Base-by-base conservation (phyloP, 2,329 filamentous ascomycete genomes). In the Hypoxylon rubiginosum region DNA sequence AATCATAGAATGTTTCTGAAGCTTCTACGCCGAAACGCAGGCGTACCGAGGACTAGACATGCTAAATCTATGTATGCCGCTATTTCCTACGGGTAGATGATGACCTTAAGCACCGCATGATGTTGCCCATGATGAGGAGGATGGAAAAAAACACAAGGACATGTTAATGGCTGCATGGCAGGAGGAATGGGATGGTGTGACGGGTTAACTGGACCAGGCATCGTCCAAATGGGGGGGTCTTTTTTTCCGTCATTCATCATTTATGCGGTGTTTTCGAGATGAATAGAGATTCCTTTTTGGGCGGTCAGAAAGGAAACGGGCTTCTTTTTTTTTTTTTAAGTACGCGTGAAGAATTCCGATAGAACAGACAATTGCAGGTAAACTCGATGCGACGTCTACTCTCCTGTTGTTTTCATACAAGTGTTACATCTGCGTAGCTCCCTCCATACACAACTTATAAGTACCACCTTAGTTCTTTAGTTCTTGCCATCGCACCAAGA, bases 1-100 rank as follows among this genome's bases (percentile, higher is more conserved):
- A 77, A 52, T 75, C 74, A 52, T 75, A 74, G 66, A 45, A 13
- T 34, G 24, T 21, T 13, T 19, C 11, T 32, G 49, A 34, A 19
- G 28, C 30, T 26, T 39, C 51, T 57, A 19, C 39, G 6, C 34
- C 13, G 34, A 39, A n/a, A n/a, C 15, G 4, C 15, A n/a, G 15
- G 34, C 15, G 13, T n/a, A 15, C 5, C 3, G 13, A 39, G 34
- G 34, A 9, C 6, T 30, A 30, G 5, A 9, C 28, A 7, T 30
- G 5, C 28, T 24, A 24, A 30, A 30, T 30, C 28, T 30, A 30
- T 5, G 28, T 6, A 30, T 28, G 26, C 26, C 7, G 26, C 26
- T 4, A 7, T 30, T 30, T 30, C 46, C 32, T 43, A 50, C 32
- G 26, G 41, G 48, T 36, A 28, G 36, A 50, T 49, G 28, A 26